Evolutionary conservation across 306 rosid species (phyloP).

Genomic region (Amphicarpaea edgeworthii): DNA sequence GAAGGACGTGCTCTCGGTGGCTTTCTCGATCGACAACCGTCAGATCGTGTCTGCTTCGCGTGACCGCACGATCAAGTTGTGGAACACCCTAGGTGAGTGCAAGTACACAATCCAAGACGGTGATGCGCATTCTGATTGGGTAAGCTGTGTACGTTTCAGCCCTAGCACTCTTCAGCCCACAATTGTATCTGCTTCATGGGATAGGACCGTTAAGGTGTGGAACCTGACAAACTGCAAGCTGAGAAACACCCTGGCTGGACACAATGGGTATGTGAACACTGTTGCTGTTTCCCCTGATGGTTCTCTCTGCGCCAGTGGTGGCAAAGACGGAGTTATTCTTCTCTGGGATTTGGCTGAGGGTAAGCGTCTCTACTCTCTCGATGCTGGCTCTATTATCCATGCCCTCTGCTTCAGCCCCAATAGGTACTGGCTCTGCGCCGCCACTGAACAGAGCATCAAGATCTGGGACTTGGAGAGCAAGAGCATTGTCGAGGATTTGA

Average conservation of each 20-base stretch:
- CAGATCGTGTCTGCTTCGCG: conserved; percentile 99
- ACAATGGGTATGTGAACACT: conserved; percentile 84
- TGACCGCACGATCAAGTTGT: conserved; percentile 92
- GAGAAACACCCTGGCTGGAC: conserved; percentile 75
- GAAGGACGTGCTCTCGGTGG: conserved; percentile 92
- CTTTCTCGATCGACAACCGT: conserved; percentile 94
- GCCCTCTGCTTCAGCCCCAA: conserved; percentile 96
- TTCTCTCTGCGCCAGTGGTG: conserved; percentile 90
- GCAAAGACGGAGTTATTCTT: conserved; percentile 87
- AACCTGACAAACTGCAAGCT: conserved; percentile 87
- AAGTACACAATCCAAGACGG: conserved; percentile 86
- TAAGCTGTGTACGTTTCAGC: conserved; percentile 86
- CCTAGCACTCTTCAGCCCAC: conserved; percentile 78
- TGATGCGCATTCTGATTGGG: conserved; percentile 91
- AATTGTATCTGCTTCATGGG: conserved; percentile 81
- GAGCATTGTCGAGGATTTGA: conserved; percentile 93
- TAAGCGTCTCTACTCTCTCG: conserved; percentile 82
- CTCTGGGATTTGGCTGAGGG: conserved; percentile 99
- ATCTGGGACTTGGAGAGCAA: conserved; percentile 99
- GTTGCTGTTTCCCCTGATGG: conserved; percentile 99
- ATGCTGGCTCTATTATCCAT: conserved; percentile 82
- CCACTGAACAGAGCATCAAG: conserved; percentile 93
- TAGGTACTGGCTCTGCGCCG: conserved; percentile 98
- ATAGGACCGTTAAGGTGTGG: conserved; percentile 84
- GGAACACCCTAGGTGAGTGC: conserved; percentile 99